A percentile compares a stretch with the other conserved stretches of the same genome.
Conservation (phyloP, 2,329 filamentous ascomycete genomes). For the Byssoonygena ceratinophila region DNA sequence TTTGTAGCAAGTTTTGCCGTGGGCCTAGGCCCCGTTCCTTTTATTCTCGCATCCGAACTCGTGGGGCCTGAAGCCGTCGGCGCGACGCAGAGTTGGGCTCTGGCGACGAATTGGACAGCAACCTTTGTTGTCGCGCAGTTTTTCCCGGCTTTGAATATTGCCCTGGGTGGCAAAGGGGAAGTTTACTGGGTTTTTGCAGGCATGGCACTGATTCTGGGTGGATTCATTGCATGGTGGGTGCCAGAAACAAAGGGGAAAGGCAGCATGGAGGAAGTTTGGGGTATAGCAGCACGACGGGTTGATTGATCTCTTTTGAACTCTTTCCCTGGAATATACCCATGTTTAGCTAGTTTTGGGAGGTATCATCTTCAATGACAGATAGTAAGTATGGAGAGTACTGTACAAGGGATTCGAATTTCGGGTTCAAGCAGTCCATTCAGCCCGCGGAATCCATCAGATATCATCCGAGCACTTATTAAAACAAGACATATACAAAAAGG, state of each 20-base stretch:
- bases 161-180: constrained; percentile 65
- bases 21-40: constrained; percentile 85
- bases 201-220: constrained; percentile 56
- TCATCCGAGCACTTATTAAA: not conserved
- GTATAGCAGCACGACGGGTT: constrained; percentile 39
- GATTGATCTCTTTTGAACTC: constrained; percentile 21
- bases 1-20: constrained; percentile 88
- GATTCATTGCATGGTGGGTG: constrained; percentile 63
- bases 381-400: no score
- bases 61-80: constrained; percentile 85
- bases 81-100: constrained; percentile 76
- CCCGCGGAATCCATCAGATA: not conserved
- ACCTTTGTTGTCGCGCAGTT: constrained; percentile 92
- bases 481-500: not conserved
- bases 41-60: constrained; percentile 84
- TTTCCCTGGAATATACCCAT: no score
- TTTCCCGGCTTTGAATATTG: constrained; percentile 76
- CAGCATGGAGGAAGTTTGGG: constrained; percentile 85
- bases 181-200: constrained; percentile 87
- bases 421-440: not conserved
- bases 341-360: no score
- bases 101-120: constrained; percentile 78
- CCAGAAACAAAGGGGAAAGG: constrained; percentile 83
- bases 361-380: no score
- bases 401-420: not conserved